Evolutionary conservation across 768 basidiomycete genomes (phyloP), one percentile per base, ranked within the genome.

Genomic region (Rhodotorula taiwanensis): DNA sequence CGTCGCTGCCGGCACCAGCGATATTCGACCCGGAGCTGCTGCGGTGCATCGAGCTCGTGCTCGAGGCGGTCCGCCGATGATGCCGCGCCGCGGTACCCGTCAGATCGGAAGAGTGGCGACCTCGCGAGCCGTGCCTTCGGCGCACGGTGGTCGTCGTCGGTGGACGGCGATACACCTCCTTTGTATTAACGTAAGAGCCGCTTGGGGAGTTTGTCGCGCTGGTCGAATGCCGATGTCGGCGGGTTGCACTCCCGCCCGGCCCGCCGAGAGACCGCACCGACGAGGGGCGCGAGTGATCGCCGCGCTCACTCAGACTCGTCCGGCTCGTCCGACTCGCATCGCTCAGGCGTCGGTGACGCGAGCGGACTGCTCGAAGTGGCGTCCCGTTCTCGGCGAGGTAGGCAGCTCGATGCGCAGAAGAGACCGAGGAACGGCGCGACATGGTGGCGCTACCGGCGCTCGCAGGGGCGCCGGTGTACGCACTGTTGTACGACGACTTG

Each of bases 321-420:
- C 88, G 81, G 15, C 83, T 81, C 8, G 84, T 81, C 25, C 88
- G 81, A 15, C 83, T 81, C 8, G 84, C 81, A 20, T 80, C 79
- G 55, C 79, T 80, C 25, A 77, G 72, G 50, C 80, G 77, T 18
- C 75, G 72, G 39, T 81, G 76, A 20, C 21, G 11, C 14, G 13
- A 43, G 11, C 42, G 15, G 15, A 43, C 28, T 15, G 11, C 18
- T 66, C 55, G 71, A 25, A 65, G 43, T 44, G 64, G 54, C 13
- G 58, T 30, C 11, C 66, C 39, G 18, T 58, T 55, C 0, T 59
- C 67, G 14, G 43, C 30, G 20, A 47, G 21, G 42, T 54, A 49
- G 49, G 41, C 55, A 20, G 33, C 50, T 44, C 68, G 56, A 47
- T 74, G 47, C 56, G 66, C 55, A 39, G 66, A 59, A 42, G 62